Percentiles rank a stretch among this genome's conserved stretches.
phyloP scores from a whole-genome alignment of 352 stramenopile genomes.

The Globisporangium spinosum region DNA sequence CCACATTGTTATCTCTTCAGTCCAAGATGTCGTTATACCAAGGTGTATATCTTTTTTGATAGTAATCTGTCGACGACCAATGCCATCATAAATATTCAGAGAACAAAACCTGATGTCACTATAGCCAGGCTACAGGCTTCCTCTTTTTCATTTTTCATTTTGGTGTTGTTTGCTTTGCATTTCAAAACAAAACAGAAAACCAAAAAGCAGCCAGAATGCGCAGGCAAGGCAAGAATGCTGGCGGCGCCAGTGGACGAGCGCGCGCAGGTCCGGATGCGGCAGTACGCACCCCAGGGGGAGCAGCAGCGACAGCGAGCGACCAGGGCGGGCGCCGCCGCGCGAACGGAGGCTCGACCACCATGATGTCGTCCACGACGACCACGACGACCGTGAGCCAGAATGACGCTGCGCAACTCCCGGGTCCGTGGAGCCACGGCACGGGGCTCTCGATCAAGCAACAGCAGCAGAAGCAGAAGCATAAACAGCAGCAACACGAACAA shows the following conservation, averaged over 20 bases:
- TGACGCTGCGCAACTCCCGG: background rate
- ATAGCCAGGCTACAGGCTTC: background rate
- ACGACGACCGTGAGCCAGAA: background rate
- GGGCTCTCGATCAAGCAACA: conserved; percentile 6
- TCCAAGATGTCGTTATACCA: background rate
- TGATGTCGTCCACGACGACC: background rate
- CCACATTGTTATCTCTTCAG: background rate
- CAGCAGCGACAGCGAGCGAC: conserved; percentile 9
- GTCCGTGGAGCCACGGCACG: conserved; percentile 17
- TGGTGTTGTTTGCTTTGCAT: conserved; percentile 4
- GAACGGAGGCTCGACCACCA: background rate
- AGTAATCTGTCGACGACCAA: background rate
- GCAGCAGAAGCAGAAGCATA: background rate
- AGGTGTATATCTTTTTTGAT: background rate
- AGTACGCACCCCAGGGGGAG: background rate
- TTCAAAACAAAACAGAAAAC: conserved; percentile 1
- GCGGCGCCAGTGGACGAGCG: background rate
- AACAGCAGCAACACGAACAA: background rate
- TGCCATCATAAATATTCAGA: background rate
- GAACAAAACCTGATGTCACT: conserved; percentile 5
- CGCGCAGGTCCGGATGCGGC: background rate
- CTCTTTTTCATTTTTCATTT: background rate
- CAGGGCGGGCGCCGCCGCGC: conserved; percentile 9
- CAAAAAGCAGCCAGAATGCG: conserved; percentile 9
- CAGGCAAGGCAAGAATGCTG: conserved; percentile 6